phyloP scores from a whole-genome alignment of 768 basidiomycete species.

The Sistotremastrum niveocremeum region DNA sequence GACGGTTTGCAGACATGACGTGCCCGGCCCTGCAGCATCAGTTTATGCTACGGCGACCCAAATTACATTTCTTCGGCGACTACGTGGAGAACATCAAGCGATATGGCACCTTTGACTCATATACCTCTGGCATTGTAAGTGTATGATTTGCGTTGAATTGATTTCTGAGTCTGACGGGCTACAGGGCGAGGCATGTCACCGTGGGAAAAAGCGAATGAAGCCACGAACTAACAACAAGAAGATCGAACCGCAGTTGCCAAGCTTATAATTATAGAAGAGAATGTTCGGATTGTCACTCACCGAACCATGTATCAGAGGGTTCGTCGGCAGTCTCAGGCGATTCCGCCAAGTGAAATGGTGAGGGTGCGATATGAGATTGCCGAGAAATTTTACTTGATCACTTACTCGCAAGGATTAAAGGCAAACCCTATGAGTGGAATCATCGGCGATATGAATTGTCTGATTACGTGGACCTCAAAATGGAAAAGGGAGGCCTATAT shows the following conservation, averaged over 20 bases:
- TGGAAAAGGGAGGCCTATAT: slow-evolving; percentile 10
- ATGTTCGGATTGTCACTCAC: not conserved
- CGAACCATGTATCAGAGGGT: not conserved
- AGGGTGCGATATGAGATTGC: no score
- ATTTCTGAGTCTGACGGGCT: no score
- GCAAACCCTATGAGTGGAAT: slow-evolving; percentile 3
- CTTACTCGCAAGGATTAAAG: not conserved
- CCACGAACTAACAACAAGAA: no score
- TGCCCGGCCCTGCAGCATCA: slow-evolving; percentile 13
- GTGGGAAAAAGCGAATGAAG: no score
- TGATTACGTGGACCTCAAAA: slow-evolving; percentile 3
- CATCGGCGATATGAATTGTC: slow-evolving; percentile 8
- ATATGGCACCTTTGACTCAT: slow-evolving; percentile 24
- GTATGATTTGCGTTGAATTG: not conserved
- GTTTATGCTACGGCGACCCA: slow-evolving; percentile 22
- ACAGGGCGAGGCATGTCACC: no score
- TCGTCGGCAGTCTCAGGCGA: not conserved
- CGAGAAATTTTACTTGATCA: slow-evolving; percentile 13
- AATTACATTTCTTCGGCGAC: slow-evolving; percentile 23
- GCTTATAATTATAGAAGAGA: not conserved
- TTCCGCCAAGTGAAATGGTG: no score
- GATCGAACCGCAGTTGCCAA: not conserved
- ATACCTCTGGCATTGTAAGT: slow-evolving; percentile 20
- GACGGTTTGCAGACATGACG: slow-evolving; percentile 17
- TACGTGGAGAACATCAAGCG: slow-evolving; percentile 14